Evolutionary conservation across 257 asterid genomes (phyloP), one percentile per base, ranked within the genome.

Genomic region (Rubia yunnanensis): DNA sequence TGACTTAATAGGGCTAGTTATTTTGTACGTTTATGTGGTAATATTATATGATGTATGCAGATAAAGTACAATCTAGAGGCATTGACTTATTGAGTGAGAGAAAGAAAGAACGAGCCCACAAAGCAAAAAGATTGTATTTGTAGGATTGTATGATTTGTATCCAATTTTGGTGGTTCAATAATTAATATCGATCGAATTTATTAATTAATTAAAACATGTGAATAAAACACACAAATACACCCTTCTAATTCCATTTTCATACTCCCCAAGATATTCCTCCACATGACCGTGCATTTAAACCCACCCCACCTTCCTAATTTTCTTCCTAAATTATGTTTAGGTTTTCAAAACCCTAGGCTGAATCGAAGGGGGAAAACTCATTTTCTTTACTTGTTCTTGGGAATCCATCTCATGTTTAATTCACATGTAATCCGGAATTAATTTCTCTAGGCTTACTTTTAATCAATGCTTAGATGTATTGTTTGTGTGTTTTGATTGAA

Each of bases 181-280:
- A 60, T 60, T 60, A 26, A 31, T 60, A 31, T 5, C n/a, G 28
- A 30, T 60, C 2, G 32, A 18, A 28, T 28, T 28, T 13, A 59
- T 17, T 32, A 1, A 60, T 34, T 60, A 60, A 32, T 57, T 57
- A 31, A 28, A 74, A 76, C 85, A 82, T 82, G 84, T 75, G 83
- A 54, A 62, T 57, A 80, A 79, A 50, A 81, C 84, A 83, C 87
- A 82, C 88, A 31, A 32, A 64, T 64, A 48, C 82, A 84, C 86
- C 41, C 91, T 87, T 85, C 86, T 87, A 87, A 90, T 85, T 81
- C 95, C 84, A 84, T 78, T 79, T 76, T 71, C 89, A 77, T 77
- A 80, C 88, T 82, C 91, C 95, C 85, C 64, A 10, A 89, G 74
- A 85, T 89, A 84, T 89, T 83, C 95, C 80, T 78, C 80, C 87